Percentiles rank a stretch among this genome's conserved stretches.
Evolutionary conservation across 495 filamentous ascomycete species (phyloP).

Genomic region (Xylaria bambusicola): DNA sequence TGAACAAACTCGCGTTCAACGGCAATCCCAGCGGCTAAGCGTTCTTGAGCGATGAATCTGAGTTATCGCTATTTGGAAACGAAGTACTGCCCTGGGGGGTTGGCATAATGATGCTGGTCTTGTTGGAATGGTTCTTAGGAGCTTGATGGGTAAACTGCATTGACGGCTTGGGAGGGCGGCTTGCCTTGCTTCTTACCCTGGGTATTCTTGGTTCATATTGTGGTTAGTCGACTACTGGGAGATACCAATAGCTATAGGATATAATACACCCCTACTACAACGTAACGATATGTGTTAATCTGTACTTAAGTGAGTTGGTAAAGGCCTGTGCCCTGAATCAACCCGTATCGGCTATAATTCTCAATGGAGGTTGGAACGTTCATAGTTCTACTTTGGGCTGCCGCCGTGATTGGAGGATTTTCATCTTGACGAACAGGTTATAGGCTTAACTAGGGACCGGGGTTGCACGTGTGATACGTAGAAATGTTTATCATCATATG

Average conservation of each 20-base stretch:
- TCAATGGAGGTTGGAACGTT: too few relatives aligned
- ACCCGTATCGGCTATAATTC: too few relatives aligned
- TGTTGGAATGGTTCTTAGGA: too few relatives aligned
- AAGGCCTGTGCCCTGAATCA: neutral
- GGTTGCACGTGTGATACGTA: too few relatives aligned
- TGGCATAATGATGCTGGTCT: neutral
- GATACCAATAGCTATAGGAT: neutral
- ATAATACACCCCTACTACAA: neutral
- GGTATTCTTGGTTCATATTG: neutral
- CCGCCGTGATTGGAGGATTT: too few relatives aligned
- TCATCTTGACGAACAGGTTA: too few relatives aligned
- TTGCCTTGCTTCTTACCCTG: neutral
- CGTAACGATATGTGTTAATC: neutral
- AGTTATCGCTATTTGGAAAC: neutral
- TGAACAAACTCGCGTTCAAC: constrained; percentile 56
- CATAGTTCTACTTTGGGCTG: too few relatives aligned
- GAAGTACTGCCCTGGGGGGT: too few relatives aligned
- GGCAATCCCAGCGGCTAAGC: constrained; percentile 42
- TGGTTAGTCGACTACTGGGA: neutral
- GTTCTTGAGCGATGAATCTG: neutral
- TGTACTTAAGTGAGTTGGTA: neutral
- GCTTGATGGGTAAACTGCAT: neutral
- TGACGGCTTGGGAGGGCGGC: neutral
- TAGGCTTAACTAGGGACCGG: too few relatives aligned
- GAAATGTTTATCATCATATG: too few relatives aligned